These are phyloP conservation scores for Cydonia oblonga DNA, from an alignment of 331 rosid species.

Conservation along the genomic window DNA sequence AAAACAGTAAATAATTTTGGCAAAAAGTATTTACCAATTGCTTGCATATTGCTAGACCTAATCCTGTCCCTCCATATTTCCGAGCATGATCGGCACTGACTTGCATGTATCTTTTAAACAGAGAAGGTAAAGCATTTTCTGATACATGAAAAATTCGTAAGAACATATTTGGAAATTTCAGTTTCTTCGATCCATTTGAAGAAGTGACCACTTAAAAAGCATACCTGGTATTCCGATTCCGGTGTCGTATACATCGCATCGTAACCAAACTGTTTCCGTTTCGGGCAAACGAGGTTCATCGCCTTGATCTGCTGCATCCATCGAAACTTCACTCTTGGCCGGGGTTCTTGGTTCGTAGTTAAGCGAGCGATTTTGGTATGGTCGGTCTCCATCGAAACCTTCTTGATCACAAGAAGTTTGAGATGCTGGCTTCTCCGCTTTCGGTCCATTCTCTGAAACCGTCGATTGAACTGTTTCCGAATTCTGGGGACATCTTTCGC, in stretches of 20 bases:
- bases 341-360: slow-evolving; percentile 42
- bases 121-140: slow-evolving; percentile 76
- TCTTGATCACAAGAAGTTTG: slow-evolving; percentile 26
- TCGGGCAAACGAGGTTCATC: slow-evolving; percentile 39
- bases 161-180: not conserved
- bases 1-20: not conserved
- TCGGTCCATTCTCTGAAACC: slow-evolving; percentile 28
- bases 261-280: slow-evolving; percentile 71
- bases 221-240: slow-evolving; percentile 99
- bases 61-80: slow-evolving; percentile 93
- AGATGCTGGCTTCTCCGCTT: slow-evolving; percentile 39
- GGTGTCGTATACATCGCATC: slow-evolving; percentile 86
- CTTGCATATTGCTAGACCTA: slow-evolving; percentile 95
- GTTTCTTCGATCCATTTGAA: not conserved
- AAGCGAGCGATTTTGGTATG: slow-evolving; percentile 21
- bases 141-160: slow-evolving; percentile 12
- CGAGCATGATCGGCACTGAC: slow-evolving; percentile 93
- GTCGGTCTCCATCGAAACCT: slow-evolving; percentile 13
- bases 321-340: slow-evolving; percentile 33
- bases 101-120: slow-evolving; percentile 95
- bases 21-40: slow-evolving; percentile 55
- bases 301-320: slow-evolving; percentile 39
- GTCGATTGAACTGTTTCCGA: slow-evolving; percentile 23
- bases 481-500: slow-evolving; percentile 27
- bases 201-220: not conserved